Percentiles rank a stretch among this genome's conserved stretches.
Conservation (phyloP, 495 filamentous ascomycete species). For the Aspergillus funiculosus region DNA sequence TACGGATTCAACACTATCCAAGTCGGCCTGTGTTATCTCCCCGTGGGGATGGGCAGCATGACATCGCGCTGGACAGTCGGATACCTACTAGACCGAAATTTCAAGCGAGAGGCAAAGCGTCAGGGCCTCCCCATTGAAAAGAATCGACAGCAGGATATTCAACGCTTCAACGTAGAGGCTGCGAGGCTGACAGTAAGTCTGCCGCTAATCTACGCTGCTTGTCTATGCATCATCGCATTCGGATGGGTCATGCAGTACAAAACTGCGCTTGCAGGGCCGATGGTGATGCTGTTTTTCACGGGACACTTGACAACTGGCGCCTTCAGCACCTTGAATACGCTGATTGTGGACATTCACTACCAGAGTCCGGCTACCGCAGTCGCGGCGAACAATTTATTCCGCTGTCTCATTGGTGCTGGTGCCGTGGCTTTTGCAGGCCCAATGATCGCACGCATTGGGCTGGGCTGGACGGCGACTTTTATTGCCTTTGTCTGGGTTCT, state of each 20-base stretch:
- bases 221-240: conserved; percentile 33
- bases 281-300: conserved; percentile 40
- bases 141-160: conserved; percentile 40
- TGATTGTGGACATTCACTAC: conserved; percentile 44
- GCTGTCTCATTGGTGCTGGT: conserved; percentile 43
- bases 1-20: conserved; percentile 41
- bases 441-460: conserved; percentile 39
- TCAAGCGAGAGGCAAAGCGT: conserved; percentile 28
- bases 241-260: conserved; percentile 43
- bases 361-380: conserved; percentile 37
- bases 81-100: conserved; percentile 39
- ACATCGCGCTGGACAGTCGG: conserved; percentile 32
- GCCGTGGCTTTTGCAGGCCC: conserved; percentile 36
- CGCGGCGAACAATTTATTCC: conserved; percentile 44
- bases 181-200: conserved; percentile 32
- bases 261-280: conserved; percentile 30
- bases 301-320: conserved; percentile 26
- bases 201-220: conserved; percentile 30
- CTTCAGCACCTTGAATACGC: conserved; percentile 30
- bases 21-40: conserved; percentile 44
- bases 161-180: conserved; percentile 30
- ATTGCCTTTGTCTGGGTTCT: conserved; percentile 30
- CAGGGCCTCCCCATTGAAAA: conserved; percentile 29
- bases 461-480: conserved; percentile 44
- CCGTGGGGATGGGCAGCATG: conserved; percentile 37